Base-by-base conservation (phyloP, 192 early-diverging fungal species). In the Rhizophagus clarus region DNA sequence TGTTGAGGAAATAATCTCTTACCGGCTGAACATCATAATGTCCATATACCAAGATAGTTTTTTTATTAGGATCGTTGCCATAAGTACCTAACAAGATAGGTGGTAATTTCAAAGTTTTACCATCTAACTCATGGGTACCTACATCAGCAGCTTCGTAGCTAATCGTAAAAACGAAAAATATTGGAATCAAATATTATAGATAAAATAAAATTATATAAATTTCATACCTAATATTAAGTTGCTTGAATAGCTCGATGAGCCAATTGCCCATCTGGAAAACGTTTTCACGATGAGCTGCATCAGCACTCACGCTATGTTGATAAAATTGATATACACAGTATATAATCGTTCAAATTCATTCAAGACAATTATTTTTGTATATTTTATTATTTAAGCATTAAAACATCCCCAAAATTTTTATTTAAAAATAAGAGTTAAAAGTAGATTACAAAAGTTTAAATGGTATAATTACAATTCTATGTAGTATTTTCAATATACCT, bases 1-100 rank as follows among this genome's bases (percentile, higher is more conserved):
- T 40, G 5, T n/a, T 11, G n/a, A n/a, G n/a, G n/a, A n/a, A n/a
- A 14, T 4, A 9, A 24, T 24, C 31, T 20, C 89, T 85, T 72
- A 91, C 95, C 61, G 98, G 98, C 88, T 99, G 98, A 61, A 99
- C 97, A 83, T 99, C 97, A 87, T 98, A 98, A 86, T 99, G 97
- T 22, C 97, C 96, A 86, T 98, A 98, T 76, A 99, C 95, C 51
- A 97, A 88, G 72, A 98, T 92, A 29, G 96, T 99, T 90, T 96
- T 96, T 92, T 99, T 99, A 82, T 77, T 87, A 40, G 95, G 91
- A 83, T 97, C 94, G 78, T 89, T 91, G 74, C 98, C 98, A 81
- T 96, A 96, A 81, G 91, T 91, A 24, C 92, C 97, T 77, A 99
- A 90, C 42, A 99, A 91, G 79, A 99, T 90, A 47, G 96, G 97